Conservation (phyloP, 345 rosid genomes). For the Gossypium arboreum region DNA sequence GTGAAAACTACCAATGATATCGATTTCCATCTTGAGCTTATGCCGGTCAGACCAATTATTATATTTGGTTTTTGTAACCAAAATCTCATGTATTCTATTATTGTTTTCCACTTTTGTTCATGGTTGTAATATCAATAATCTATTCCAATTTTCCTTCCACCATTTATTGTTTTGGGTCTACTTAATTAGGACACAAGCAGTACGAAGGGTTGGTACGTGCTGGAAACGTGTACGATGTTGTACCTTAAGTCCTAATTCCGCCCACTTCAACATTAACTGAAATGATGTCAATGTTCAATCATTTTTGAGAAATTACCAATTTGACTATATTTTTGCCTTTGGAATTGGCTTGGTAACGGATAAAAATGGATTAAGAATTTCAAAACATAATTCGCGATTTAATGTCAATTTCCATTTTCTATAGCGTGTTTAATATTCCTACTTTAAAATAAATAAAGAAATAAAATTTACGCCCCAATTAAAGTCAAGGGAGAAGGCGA, state of each 20-base stretch:
- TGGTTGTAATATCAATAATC: not conserved
- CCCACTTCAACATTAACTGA: too few relatives aligned
- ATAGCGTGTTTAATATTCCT: too few relatives aligned
- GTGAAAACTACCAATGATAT: too few relatives aligned
- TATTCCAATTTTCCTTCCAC: too few relatives aligned
- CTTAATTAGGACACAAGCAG: not conserved
- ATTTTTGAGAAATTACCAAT: too few relatives aligned
- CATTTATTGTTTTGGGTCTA: not conserved
- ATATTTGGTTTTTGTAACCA: not conserved
- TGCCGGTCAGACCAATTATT: not conserved
- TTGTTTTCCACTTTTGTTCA: not conserved
- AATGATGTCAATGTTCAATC: too few relatives aligned
- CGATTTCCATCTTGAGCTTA: too few relatives aligned
- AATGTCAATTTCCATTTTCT: too few relatives aligned
- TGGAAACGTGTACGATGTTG: too few relatives aligned
- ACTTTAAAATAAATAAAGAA: not conserved
- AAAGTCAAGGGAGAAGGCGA: too few relatives aligned
- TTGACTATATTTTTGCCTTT: not conserved
- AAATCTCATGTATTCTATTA: not conserved
- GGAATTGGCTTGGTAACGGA: not conserved
- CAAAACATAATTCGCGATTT: not conserved
- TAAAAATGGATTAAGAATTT: not conserved
- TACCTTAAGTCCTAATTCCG: not conserved
- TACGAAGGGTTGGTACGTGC: not conserved
- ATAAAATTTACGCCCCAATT: too few relatives aligned